Conservation (phyloP, 1,284 basidiomycete genomes). For the Megacollybia platyphylla region DNA sequence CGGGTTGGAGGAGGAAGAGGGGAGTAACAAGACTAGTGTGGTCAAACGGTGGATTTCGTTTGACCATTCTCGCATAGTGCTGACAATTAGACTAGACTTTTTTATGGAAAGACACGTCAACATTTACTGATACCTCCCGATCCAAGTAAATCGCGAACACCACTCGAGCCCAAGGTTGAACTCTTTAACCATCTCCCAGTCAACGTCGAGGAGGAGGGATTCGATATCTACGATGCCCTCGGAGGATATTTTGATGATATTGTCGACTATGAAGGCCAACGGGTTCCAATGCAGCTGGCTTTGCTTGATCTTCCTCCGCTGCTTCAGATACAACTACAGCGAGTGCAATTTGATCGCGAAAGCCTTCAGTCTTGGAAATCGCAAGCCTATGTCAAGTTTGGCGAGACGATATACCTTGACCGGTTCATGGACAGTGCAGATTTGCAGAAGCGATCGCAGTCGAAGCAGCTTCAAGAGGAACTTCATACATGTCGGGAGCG, state of each 20-base stretch:
- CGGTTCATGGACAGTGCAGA: slow-evolving; percentile 79
- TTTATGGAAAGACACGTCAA: slow-evolving; percentile 81
- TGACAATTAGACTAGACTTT: slow-evolving; percentile 39
- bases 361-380: slow-evolving; percentile 88
- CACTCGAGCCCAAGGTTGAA: slow-evolving; percentile 78
- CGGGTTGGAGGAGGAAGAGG: slow-evolving; percentile 35
- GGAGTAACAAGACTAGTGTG: slow-evolving; percentile 55
- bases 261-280: slow-evolving; percentile 81
- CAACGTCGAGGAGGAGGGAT: slow-evolving; percentile 79
- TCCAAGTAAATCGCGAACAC: slow-evolving; percentile 33
- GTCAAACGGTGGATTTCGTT: slow-evolving; percentile 56
- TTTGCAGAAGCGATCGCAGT: slow-evolving; percentile 53
- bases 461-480: slow-evolving; percentile 58
- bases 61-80: neutral
- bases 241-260: slow-evolving; percentile 87
- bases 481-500: slow-evolving; percentile 54
- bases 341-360: slow-evolving; percentile 93
- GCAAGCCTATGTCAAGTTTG: slow-evolving; percentile 89
- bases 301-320: slow-evolving; percentile 82
- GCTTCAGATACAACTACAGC: slow-evolving; percentile 92
- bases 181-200: slow-evolving; percentile 90
- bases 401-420: slow-evolving; percentile 81
- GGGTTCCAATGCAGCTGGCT: slow-evolving; percentile 80
- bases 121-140: slow-evolving; percentile 43
- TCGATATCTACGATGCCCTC: slow-evolving; percentile 90